Evolutionary conservation across 2,329 filamentous ascomycete species (phyloP).

Genomic region (Xylariales sp.): DNA sequence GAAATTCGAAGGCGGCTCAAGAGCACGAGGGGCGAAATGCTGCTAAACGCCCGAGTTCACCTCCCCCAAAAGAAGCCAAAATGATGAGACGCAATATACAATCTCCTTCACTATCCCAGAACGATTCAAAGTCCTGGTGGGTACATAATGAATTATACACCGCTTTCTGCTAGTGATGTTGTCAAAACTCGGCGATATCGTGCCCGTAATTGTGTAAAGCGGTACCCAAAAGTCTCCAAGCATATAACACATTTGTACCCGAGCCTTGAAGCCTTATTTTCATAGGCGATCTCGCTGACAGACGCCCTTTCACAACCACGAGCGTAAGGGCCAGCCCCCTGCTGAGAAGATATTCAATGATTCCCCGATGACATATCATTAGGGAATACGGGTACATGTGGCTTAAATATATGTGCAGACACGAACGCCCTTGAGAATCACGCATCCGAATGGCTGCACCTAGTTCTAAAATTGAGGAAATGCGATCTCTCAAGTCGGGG

Average conservation of each 20-base stretch:
- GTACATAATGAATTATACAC: background rate
- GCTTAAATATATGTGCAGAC: background rate
- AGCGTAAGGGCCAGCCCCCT: slow-evolving; percentile 1
- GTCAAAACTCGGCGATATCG: slow-evolving; percentile 1
- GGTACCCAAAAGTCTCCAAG: background rate
- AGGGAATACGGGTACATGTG: background rate
- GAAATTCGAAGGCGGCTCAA: background rate
- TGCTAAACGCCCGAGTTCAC: background rate
- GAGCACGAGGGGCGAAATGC: too few species aligned
- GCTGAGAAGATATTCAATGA: background rate
- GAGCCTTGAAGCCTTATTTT: background rate
- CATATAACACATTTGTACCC: background rate
- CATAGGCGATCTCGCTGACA: background rate
- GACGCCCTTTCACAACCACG: background rate
- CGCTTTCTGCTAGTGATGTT: background rate
- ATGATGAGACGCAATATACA: background rate
- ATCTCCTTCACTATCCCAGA: background rate
- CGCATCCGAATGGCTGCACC: background rate
- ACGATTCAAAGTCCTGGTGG: background rate
- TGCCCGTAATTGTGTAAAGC: background rate
- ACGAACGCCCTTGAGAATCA: background rate
- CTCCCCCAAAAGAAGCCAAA: background rate
- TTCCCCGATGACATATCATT: background rate
- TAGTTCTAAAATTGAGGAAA: background rate
- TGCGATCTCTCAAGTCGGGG: background rate